Percentiles rank a stretch among this genome's conserved stretches.
phyloP scores from a whole-genome alignment of 2,329 filamentous ascomycete genomes.

The Rutstroemia sp. region DNA sequence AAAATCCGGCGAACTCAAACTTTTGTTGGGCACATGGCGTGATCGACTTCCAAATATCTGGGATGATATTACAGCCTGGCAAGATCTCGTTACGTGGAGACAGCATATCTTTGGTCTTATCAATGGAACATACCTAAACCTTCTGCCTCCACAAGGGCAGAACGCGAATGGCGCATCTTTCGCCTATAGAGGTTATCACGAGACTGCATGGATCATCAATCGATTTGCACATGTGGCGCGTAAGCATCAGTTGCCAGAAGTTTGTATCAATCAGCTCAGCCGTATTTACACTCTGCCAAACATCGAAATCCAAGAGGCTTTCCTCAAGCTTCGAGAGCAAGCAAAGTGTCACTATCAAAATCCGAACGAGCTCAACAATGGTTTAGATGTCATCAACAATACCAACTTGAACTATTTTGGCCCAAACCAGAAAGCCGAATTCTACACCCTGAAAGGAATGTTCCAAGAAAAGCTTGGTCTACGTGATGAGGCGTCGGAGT shows the following conservation, averaged over 20 bases:
- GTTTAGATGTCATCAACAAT: conserved; percentile 97
- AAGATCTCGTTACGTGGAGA: conserved; percentile 98
- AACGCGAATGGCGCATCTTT: conserved; percentile 87
- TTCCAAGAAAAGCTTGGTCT: conserved; percentile 92
- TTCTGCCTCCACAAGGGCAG: conserved; percentile 72
- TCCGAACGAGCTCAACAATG: conserved; percentile 80
- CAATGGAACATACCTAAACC: conserved; percentile 82
- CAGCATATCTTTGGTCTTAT: conserved; percentile 98
- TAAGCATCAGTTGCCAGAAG: conserved; percentile 93
- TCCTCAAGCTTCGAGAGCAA: conserved; percentile 96
- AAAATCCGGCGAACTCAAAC: conserved; percentile 92
- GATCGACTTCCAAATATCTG: conserved; percentile 94
- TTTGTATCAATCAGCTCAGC: conserved; percentile 94
- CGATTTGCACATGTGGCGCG: conserved; percentile 94
- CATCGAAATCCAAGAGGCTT: conserved; percentile 98
- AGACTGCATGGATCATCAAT: conserved; percentile 99
- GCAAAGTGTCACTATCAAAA: conserved; percentile 99
- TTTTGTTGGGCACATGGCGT: conserved; percentile 89
- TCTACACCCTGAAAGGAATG: conserved; percentile 99
- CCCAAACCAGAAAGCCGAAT: conserved; percentile 91
- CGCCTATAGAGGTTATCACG: conserved; percentile 94
- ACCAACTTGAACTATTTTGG: conserved; percentile 99
- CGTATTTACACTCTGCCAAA: conserved; percentile 98
- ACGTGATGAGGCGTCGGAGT: conserved; percentile 84
- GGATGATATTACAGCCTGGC: conserved; percentile 99